Evolutionary conservation across 345 rosid genomes (phyloP), one percentile per base, ranked within the genome.

Genomic region (Sonneratia caseolaris): DNA sequence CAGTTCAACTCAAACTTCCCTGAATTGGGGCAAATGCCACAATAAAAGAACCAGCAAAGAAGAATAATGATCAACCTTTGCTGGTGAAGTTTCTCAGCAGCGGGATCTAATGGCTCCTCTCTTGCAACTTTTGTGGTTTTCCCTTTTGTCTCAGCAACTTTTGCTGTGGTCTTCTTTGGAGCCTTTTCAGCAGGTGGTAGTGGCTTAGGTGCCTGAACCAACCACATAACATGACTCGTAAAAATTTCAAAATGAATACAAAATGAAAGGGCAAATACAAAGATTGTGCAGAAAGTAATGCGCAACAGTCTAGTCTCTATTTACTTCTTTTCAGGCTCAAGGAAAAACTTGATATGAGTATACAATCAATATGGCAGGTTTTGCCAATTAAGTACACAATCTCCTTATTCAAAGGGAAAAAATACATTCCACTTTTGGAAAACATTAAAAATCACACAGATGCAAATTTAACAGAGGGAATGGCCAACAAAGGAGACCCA

Each of bases 81-180:
- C 61, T 82, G 86, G 66, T 73, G 80, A 70, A 83, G 86, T 73
- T 85, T 85, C 79, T 79, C 83, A 14, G 83, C 82, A 43, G 72
- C 74, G 14, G 88, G 83, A 78, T 85, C 88, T 66, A 81, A 71
- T 43, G 72, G 76, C 65, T 70, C 81, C 70, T 77, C 76, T 64
- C 73, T 77, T 43, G 68, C 74, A 18, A 62, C 79, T 75, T 73
- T 80, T 57, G 68, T 78, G 37, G 71, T 71, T 76, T 81, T 85
- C 5, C 73, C 78, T 69, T 81, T 76, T 68, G 75, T 78, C 27
- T 78, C 82, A 48, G 75, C 76, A 32, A 75, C 40, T 67, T 85
- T 77, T 40, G 74, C 57, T 7, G n/a, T 73, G 47, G 79, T 49
- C 65, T 82, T 82, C 74, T 81, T 77, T 7, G 82, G 59, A 40